Evolutionary conservation across 805 yeast genomes (phyloP).

Genomic region (Naumovozyma baii): DNA sequence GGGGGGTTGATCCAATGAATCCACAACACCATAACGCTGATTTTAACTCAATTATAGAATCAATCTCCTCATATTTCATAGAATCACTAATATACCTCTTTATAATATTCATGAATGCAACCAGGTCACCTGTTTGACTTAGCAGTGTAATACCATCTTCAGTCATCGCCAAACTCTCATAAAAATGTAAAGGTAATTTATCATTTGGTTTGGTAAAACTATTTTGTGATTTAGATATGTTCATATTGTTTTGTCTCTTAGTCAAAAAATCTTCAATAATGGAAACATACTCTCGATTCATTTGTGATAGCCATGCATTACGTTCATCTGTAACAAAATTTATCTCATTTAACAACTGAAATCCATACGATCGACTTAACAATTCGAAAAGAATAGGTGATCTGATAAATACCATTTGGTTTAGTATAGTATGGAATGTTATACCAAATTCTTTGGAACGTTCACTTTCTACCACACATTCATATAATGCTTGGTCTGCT

Average conservation of each 20-base stretch:
- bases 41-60: conserved; percentile 43
- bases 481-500: conserved; percentile 47
- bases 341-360: conserved; percentile 47
- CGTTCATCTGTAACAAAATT: conserved; percentile 59
- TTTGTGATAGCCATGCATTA: conserved; percentile 50
- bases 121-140: conserved; percentile 39
- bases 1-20: conserved; percentile 60
- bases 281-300: conserved; percentile 38
- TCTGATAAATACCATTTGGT: conserved; percentile 42
- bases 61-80: conserved; percentile 17
- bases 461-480: conserved; percentile 39
- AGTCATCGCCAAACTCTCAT: conserved; percentile 70
- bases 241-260: conserved; percentile 9
- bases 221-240: neutral
- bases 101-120: conserved; percentile 31
- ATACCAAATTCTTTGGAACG: conserved; percentile 15
- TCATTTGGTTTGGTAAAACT: conserved; percentile 4
- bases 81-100: conserved; percentile 24
- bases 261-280: conserved; percentile 37
- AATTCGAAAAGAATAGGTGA: conserved; percentile 54
- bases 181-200: conserved; percentile 55
- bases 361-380: conserved; percentile 60
- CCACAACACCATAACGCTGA: conserved; percentile 85
- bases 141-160: conserved; percentile 67
- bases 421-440: conserved; percentile 22